These are phyloP conservation scores for Setaria italica DNA, from an alignment of 202 grass and related monocot species.

Conservation along the genomic window DNA sequence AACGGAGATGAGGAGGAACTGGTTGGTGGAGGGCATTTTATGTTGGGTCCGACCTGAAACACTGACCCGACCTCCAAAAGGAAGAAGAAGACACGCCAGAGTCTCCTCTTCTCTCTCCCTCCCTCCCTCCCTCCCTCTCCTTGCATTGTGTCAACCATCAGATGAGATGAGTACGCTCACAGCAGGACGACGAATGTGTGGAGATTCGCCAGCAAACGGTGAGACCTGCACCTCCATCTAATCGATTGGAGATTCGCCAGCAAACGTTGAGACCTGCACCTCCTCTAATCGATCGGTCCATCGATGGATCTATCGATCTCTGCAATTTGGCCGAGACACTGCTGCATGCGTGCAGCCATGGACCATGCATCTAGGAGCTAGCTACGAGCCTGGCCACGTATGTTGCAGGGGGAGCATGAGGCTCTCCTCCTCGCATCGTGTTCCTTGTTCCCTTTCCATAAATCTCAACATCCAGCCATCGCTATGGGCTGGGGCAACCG, in stretches of 20 bases:
- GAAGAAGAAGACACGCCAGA: constrained; percentile 5
- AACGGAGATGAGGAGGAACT: not conserved
- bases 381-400: no score
- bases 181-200: constrained; percentile 27
- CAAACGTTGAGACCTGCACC: constrained; percentile 36
- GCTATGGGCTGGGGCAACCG: no score
- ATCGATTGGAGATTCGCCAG: constrained; percentile 11
- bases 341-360: no score
- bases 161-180: not conserved
- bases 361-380: no score
- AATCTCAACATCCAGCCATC: no score
- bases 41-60: constrained; percentile 1
- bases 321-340: no score
- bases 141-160: not conserved
- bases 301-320: not conserved
- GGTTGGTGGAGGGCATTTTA: not conserved
- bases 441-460: no score
- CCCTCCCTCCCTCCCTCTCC: not conserved
- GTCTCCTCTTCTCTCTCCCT: no score
- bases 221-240: constrained; percentile 17
- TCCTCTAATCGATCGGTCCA: not conserved
- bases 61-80: not conserved
- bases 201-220: constrained; percentile 33
- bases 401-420: no score
- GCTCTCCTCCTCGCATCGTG: no score